Percentiles rank a stretch among this genome's conserved stretches.
Evolutionary conservation across 768 basidiomycete genomes (phyloP).

Genomic region (Mycena capillaripes): DNA sequence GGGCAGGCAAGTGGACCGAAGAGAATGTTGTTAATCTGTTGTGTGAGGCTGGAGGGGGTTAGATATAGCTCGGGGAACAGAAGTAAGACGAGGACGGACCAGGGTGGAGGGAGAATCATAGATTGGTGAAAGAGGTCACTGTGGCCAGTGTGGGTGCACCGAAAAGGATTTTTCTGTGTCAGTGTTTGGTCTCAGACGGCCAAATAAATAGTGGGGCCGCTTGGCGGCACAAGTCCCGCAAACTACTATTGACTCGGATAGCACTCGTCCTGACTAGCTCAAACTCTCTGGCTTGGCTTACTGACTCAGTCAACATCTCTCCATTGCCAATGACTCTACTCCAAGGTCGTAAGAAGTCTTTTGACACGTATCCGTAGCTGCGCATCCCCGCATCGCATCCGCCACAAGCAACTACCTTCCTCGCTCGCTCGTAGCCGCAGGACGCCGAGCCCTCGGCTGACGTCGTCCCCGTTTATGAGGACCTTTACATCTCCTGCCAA

Average conservation of each 20-base stretch:
- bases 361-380: constrained; percentile 61
- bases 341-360: constrained; percentile 17
- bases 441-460: constrained; percentile 46
- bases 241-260: constrained; percentile 2
- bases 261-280: constrained; percentile 10
- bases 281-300: constrained; percentile 18
- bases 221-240: background rate
- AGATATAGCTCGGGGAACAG: constrained; percentile 25
- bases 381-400: constrained; percentile 67
- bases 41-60: constrained; percentile 55
- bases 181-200: background rate
- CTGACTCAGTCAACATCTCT: constrained; percentile 11
- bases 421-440: constrained; percentile 74
- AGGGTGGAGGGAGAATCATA: constrained; percentile 19
- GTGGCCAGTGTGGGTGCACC: background rate
- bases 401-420: constrained; percentile 82
- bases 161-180: background rate
- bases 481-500: constrained; percentile 77
- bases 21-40: constrained; percentile 66
- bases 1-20: constrained; percentile 72
- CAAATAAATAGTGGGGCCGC: background rate
- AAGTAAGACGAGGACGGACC: constrained; percentile 27
- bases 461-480: constrained; percentile 51
- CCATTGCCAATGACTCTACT: constrained; percentile 12
- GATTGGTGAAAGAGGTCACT: background rate